Evolutionary conservation across 306 rosid species (phyloP).

Genomic region (Astragalus membranaceus): DNA sequence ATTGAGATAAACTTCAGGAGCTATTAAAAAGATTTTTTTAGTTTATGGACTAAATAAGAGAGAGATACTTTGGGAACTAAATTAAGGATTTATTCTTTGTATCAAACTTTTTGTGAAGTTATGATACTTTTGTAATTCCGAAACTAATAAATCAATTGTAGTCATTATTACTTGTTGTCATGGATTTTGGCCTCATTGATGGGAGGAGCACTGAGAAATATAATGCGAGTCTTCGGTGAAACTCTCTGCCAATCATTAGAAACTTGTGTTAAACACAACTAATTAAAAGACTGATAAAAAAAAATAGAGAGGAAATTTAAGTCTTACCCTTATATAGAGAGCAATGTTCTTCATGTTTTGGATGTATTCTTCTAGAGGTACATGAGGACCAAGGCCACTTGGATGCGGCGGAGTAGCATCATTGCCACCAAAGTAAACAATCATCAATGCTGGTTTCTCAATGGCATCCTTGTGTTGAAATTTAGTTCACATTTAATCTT

Average conservation of each 20-base stretch:
- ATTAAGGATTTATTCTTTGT: too few species aligned
- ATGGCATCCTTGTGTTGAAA: conserved; percentile 43
- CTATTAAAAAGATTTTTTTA: too few species aligned
- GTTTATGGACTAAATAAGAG: too few species aligned
- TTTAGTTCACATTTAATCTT: too few species aligned
- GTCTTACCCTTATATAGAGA: too few species aligned
- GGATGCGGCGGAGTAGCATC: conserved; percentile 48
- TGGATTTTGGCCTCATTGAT: conserved; percentile 40
- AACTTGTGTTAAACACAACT: background rate
- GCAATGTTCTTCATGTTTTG: conserved; percentile 74
- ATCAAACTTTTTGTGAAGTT: too few species aligned
- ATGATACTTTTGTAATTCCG: background rate
- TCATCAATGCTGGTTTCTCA: conserved; percentile 60
- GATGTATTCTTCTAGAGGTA: conserved; percentile 58
- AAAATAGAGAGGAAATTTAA: background rate
- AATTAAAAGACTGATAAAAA: too few species aligned
- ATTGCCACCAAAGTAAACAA: conserved; percentile 82
- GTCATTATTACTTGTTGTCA: conserved; percentile 20
- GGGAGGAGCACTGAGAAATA: conserved; percentile 61
- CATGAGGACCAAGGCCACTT: conserved; percentile 46
- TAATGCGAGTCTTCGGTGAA: conserved; percentile 44
- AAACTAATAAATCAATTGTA: background rate
- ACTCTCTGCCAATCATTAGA: conserved; percentile 38
- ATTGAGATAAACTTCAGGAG: too few species aligned
- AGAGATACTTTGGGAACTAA: too few species aligned